Evolutionary conservation across 2,329 filamentous ascomycete species (phyloP).

Genomic region (Aspergillus sp.): DNA sequence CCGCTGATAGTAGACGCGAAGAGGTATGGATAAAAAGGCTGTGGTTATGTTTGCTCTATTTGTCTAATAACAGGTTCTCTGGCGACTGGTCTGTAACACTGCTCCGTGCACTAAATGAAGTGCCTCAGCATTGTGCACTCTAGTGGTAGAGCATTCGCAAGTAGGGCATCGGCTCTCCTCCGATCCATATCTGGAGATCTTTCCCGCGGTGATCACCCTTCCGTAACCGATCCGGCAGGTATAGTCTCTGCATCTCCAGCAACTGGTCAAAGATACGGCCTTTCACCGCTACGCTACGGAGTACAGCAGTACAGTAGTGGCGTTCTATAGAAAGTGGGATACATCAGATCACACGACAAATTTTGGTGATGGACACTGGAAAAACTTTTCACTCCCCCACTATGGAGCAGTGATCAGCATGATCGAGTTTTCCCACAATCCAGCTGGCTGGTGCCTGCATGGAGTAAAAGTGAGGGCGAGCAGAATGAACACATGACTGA

Average conservation of each 20-base stretch:
- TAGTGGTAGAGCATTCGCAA: neutral
- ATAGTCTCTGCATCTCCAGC: neutral
- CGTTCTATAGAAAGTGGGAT: too few relatives aligned
- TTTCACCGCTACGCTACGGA: too few relatives aligned
- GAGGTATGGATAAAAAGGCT: too few relatives aligned
- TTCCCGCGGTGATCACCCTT: conserved; percentile 11
- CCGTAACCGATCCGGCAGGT: neutral
- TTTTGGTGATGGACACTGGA: neutral
- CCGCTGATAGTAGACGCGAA: too few relatives aligned
- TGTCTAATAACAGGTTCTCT: too few relatives aligned
- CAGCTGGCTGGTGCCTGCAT: neutral
- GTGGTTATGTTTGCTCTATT: too few relatives aligned
- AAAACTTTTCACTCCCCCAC: neutral
- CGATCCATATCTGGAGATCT: conserved; percentile 9
- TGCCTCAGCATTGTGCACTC: neutral
- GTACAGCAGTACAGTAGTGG: too few relatives aligned
- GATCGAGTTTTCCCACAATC: neutral
- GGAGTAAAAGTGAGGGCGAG: neutral
- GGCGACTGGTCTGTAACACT: too few relatives aligned
- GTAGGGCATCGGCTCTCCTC: neutral
- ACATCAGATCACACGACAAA: neutral
- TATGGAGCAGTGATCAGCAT: neutral
- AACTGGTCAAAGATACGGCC: too few relatives aligned
- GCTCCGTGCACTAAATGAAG: too few relatives aligned
- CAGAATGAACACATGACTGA: neutral